These are phyloP conservation scores for Arthrobotrys megalospora DNA, from an alignment of 2,329 filamentous ascomycete genomes.

Conservation along the genomic window DNA sequence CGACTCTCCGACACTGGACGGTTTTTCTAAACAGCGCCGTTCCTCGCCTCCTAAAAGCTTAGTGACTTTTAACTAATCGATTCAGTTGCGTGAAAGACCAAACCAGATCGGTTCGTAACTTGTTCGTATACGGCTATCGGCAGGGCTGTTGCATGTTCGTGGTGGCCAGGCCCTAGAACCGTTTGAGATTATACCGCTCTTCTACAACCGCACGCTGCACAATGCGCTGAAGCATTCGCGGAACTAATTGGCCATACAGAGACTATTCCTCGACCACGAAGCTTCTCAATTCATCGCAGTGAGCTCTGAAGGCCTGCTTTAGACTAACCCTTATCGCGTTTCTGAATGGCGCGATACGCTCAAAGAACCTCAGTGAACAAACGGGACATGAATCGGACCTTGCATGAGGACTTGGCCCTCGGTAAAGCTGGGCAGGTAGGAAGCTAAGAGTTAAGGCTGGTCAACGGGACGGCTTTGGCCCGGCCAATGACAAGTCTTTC, in stretches of 20 bases:
- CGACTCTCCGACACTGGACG: constrained; percentile 36
- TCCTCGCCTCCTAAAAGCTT: constrained; percentile 47
- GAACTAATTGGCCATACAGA: constrained; percentile 1
- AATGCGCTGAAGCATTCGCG: background rate
- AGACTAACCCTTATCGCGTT: constrained; percentile 4
- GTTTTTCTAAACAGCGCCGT: constrained; percentile 3
- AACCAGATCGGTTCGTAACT: constrained; percentile 32
- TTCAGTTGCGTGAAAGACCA: background rate
- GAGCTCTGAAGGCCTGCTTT: background rate
- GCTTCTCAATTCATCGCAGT: background rate
- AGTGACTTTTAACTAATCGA: constrained; percentile 25
- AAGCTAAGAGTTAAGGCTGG: background rate
- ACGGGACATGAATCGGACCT: constrained; percentile 3
- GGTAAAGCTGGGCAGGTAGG: constrained; percentile 11
- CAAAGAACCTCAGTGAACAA: background rate
- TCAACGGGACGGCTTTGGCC: constrained; percentile 15
- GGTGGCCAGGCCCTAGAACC: background rate
- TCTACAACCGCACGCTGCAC: background rate
- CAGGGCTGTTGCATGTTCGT: constrained; percentile 8
- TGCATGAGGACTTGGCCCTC: constrained; percentile 21
- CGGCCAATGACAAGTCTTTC: constrained; percentile 7
- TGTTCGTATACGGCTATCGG: constrained; percentile 52
- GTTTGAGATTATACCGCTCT: constrained; percentile 1
- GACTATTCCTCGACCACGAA: background rate
- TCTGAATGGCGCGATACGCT: background rate